A percentile compares a stretch with the other conserved stretches of the same genome.
These are phyloP conservation scores for Colletotrichum liaoningense DNA, from an alignment of 2,329 filamentous ascomycete species.

Conservation along the genomic window DNA sequence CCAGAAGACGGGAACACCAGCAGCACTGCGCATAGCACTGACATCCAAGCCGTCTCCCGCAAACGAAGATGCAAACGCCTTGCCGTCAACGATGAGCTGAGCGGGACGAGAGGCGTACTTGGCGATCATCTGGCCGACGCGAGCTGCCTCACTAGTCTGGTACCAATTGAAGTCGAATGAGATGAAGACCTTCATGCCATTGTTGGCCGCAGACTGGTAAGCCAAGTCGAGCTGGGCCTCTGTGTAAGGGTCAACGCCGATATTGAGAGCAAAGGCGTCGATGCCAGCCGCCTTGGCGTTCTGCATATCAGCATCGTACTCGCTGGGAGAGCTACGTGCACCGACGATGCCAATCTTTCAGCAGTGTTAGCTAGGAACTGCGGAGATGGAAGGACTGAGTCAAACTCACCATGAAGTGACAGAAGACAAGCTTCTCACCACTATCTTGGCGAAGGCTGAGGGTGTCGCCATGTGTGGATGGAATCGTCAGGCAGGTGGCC, in stretches of 20 bases:
- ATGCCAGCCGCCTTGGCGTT: constrained; percentile 39
- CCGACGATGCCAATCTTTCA: not conserved
- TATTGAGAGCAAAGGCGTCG: constrained; percentile 63
- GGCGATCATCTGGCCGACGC: constrained; percentile 39
- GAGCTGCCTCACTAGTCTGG: not conserved
- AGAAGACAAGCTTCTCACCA: not conserved
- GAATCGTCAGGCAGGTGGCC: not conserved
- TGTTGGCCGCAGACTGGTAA: constrained; percentile 59
- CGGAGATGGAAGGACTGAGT: not conserved
- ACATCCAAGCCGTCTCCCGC: constrained; percentile 59
- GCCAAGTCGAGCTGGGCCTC: constrained; percentile 60
- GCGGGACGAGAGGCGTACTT: constrained; percentile 60
- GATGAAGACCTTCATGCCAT: constrained; percentile 65
- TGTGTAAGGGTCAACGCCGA: constrained; percentile 56
- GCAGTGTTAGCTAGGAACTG: not conserved
- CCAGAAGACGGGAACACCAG: constrained; percentile 57
- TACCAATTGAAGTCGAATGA: constrained; percentile 47
- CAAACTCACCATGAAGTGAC: not conserved
- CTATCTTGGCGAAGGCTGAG: not conserved
- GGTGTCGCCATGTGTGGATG: not conserved
- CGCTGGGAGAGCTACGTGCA: not conserved
- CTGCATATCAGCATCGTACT: not conserved
- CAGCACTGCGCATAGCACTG: constrained; percentile 51
- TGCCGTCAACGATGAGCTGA: constrained; percentile 50
- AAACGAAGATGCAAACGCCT: constrained; percentile 65